phyloP scores from a whole-genome alignment of 768 basidiomycete species.

The Polyporus arcularius region DNA sequence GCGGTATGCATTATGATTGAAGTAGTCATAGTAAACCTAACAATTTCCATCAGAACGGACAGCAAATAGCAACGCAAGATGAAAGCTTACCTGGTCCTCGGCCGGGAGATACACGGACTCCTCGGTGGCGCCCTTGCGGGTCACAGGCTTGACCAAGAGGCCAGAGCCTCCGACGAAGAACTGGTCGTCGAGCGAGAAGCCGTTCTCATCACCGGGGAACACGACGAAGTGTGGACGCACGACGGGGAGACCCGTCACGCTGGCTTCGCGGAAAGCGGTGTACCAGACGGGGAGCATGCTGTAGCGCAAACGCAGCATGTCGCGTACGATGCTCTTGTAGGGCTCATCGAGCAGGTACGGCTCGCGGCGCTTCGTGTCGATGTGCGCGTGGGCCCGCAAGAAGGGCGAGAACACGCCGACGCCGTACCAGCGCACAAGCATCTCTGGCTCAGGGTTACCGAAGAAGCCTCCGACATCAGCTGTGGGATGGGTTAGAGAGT shows the following conservation, averaged over 20 bases:
- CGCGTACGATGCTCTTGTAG: slow-evolving; percentile 78
- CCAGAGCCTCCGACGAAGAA: slow-evolving; percentile 90
- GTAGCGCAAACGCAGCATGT: slow-evolving; percentile 81
- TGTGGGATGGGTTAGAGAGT: slow-evolving; percentile 31
- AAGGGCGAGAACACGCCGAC: slow-evolving; percentile 95
- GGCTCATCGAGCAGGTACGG: slow-evolving; percentile 92
- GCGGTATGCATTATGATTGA: slow-evolving; percentile 66
- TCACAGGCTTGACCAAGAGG: slow-evolving; percentile 89
- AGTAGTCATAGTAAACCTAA: slow-evolving; percentile 95
- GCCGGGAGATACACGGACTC: slow-evolving; percentile 74
- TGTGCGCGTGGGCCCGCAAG: slow-evolving; percentile 98
- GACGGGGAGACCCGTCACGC: slow-evolving; percentile 78
- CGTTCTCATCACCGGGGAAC: slow-evolving; percentile 86
- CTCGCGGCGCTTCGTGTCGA: slow-evolving; percentile 97
- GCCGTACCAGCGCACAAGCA: slow-evolving; percentile 97
- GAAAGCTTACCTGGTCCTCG: slow-evolving; percentile 72
- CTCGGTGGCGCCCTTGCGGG: slow-evolving; percentile 66
- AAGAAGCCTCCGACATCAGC: slow-evolving; percentile 99
- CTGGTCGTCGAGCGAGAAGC: slow-evolving; percentile 92
- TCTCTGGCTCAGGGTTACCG: slow-evolving; percentile 91
- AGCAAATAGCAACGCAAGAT: background rate
- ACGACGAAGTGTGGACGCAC: slow-evolving; percentile 93
- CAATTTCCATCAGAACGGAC: background rate
- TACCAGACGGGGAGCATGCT: slow-evolving; percentile 93
- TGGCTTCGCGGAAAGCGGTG: slow-evolving; percentile 92